Evolutionary conservation across 208 protist species (phyloP).

Genomic region (Endotrypanum monterogeii): DNA sequence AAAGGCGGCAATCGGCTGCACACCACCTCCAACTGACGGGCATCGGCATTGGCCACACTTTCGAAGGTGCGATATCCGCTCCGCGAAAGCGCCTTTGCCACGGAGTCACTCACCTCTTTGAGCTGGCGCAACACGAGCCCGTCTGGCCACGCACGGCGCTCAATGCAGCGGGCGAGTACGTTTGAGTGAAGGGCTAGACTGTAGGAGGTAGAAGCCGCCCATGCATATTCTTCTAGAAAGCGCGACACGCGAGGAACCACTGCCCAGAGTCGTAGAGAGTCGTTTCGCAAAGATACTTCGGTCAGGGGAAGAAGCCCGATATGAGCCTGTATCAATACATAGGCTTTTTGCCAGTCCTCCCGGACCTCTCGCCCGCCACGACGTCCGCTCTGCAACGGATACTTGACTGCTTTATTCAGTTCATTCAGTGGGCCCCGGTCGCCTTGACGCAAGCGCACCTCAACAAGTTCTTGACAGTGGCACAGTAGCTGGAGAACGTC

Average conservation of each 20-base stretch:
- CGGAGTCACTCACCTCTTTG: conserved; percentile 55
- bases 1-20: conserved; percentile 74
- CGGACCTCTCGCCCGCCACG: conserved; percentile 75
- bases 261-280: conserved; percentile 67
- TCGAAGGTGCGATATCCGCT: conserved; percentile 53
- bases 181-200: conserved; percentile 53
- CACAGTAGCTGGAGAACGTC: conserved; percentile 60
- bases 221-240: conserved; percentile 73
- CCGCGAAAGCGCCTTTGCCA: conserved; percentile 46
- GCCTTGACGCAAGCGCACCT: conserved; percentile 78
- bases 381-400: conserved; percentile 63
- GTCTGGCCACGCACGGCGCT: conserved; percentile 79
- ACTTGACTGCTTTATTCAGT: conserved; percentile 73
- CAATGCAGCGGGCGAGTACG: conserved; percentile 66
- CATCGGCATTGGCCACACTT: conserved; percentile 33
- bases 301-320: conserved; percentile 51
- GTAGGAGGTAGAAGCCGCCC: conserved; percentile 27
- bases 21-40: conserved; percentile 69
- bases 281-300: conserved; percentile 81
- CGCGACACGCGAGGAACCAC: conserved; percentile 64
- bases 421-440: conserved; percentile 81
- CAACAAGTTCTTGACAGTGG: conserved; percentile 67
- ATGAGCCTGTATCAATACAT: conserved; percentile 81
- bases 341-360: conserved; percentile 91
- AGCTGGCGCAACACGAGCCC: conserved; percentile 73